Conservation (phyloP, 441 rosid species). For the Croton setiger region DNA sequence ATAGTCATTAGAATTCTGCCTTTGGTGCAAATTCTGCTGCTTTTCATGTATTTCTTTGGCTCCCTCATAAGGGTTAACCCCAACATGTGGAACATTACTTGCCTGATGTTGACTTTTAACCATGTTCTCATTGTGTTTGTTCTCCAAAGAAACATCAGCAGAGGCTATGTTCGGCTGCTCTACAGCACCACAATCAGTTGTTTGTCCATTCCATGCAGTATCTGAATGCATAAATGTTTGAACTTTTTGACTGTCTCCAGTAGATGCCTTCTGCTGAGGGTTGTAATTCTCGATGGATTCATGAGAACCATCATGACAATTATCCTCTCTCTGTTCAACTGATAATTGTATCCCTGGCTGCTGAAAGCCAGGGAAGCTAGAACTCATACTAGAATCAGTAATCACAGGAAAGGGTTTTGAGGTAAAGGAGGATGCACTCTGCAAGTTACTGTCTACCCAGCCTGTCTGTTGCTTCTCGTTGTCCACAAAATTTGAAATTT, state of each 20-base stretch:
- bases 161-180: slow-evolving; percentile 10
- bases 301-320: slow-evolving; percentile 3
- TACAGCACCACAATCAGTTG: slow-evolving; percentile 5
- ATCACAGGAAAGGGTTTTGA: slow-evolving; percentile 15
- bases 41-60: slow-evolving; percentile 11
- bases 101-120: slow-evolving; percentile 10
- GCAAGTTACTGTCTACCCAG: slow-evolving; percentile 38
- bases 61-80: background rate
- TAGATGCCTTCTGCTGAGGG: slow-evolving; percentile 15
- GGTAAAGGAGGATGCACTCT: slow-evolving; percentile 15
- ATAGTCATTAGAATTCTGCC: slow-evolving; percentile 15
- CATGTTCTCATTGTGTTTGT: slow-evolving; percentile 9
- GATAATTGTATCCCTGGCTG: slow-evolving; percentile 15
- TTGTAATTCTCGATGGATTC: slow-evolving; percentile 15
- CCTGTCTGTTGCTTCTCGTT: slow-evolving; percentile 33
- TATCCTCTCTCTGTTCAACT: slow-evolving; percentile 14
- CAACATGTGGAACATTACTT: slow-evolving; percentile 7
- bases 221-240: slow-evolving; percentile 10
- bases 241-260: background rate
- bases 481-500: slow-evolving; percentile 21
- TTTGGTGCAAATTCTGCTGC: slow-evolving; percentile 11
- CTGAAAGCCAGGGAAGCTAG: slow-evolving; percentile 22
- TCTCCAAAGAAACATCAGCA: background rate
- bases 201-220: slow-evolving; percentile 14
- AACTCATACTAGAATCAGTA: slow-evolving; percentile 5